Percentiles rank a stretch among this genome's conserved stretches.
Conservation (phyloP, 2,329 filamentous ascomycete species). For the Sarocladium brachiariae region DNA sequence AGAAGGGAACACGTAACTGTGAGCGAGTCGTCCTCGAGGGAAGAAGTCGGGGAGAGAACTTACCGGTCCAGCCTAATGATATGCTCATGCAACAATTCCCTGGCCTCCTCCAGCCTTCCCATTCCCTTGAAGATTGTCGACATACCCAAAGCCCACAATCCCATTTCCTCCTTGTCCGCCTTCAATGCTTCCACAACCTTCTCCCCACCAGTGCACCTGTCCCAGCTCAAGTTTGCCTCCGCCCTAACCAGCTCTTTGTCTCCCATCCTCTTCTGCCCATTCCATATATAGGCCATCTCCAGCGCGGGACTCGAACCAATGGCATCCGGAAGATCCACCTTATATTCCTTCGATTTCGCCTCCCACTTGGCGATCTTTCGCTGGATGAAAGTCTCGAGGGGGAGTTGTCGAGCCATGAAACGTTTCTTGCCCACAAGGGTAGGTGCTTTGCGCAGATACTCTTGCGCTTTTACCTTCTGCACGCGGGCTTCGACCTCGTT, state of each 20-base stretch:
- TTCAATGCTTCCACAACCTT: conserved; percentile 38
- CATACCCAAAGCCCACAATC: conserved; percentile 59
- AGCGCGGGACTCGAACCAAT: conserved; percentile 73
- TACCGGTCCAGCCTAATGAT: conserved; percentile 60
- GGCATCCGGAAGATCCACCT: conserved; percentile 67
- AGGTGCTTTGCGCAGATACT: conserved; percentile 65
- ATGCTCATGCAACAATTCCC: conserved; percentile 53
- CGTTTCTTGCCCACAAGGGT: conserved; percentile 74
- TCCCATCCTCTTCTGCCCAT: conserved; percentile 77
- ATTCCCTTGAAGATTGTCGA: conserved; percentile 60
- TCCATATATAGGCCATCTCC: conserved; percentile 95
- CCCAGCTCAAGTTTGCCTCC: conserved; percentile 56
- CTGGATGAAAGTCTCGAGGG: conserved; percentile 79
- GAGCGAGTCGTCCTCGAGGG: no score
- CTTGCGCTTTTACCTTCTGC: conserved; percentile 59
- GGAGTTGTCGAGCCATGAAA: conserved; percentile 83
- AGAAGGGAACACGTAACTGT: no score
- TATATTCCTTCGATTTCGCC: conserved; percentile 59
- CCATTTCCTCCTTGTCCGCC: conserved; percentile 52
- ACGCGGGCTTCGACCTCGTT: conserved; percentile 39
- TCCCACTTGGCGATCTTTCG: conserved; percentile 89
- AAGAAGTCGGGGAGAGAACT: conserved; percentile 20
- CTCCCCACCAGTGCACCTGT: conserved; percentile 46
- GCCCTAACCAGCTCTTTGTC: conserved; percentile 56
- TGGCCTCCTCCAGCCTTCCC: conserved; percentile 58